Evolutionary conservation across 352 stramenopile genomes (phyloP), one percentile per base, ranked within the genome.

Genomic region (Phytophthora chlamydospora): DNA sequence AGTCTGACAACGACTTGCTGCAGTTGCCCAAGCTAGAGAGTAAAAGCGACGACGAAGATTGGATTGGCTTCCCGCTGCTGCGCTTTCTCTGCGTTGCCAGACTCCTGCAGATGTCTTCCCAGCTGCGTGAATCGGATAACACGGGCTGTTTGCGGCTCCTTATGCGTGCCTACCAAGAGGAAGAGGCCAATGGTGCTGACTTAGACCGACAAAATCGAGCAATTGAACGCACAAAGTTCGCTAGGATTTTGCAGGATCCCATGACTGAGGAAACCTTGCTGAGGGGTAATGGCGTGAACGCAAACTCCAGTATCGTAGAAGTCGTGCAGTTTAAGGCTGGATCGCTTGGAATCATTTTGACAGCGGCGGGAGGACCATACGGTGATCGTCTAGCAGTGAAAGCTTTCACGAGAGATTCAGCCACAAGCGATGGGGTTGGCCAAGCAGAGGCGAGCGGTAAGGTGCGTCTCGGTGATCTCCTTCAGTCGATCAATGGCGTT

Each of bases 401-500:
- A 68, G 77, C 82, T n/a, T 92, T 93, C 57, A 75, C 70, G 3
- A 61, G 66, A 21, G 80, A 90, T 41, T 32, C 76, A 5, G 58
- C 49, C 4, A 56, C 57, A 14, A 49, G 40, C 0, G 58, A 71
- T 63, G 67, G 71, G 0, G 44, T 77, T 0, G 83, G 85, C 0
- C 78, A 89, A 75, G 86, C 86, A 2, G 45, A 92, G 35, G 71
- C 76, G 21, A 89, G 77, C 55, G 78, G 83, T 0, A 79, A 82
- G 49, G 77, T 95, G 12, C 57, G 58, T 2, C 43, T 91, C 9
- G 83, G 83, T 1, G 84, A 95, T 32, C 55, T 93, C 4, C 51
- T 95, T 11, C 76, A 93, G 57, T 91, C 84, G 29, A 90, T 95
- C 51, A 95, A 95, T 52, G 86, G 86, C 7, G 80, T 93, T 0